A percentile compares a stretch with the other conserved stretches of the same genome.
These are phyloP conservation scores for Botrytis fragariae DNA, from an alignment of 2,329 filamentous ascomycete species.

Conservation along the genomic window DNA sequence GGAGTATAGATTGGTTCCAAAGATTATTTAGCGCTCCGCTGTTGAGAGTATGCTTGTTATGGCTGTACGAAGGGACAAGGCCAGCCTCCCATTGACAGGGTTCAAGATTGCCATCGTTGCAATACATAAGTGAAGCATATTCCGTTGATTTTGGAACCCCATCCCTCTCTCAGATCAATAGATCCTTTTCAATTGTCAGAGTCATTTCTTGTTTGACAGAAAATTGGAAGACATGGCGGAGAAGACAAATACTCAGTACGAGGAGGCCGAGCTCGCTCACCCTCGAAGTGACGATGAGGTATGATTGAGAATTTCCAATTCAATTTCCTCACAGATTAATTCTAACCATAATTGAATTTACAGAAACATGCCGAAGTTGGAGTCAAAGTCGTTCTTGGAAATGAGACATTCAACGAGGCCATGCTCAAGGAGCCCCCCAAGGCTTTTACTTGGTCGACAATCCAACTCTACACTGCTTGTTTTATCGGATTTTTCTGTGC, in stretches of 20 bases:
- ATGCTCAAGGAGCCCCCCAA: slow-evolving; percentile 51
- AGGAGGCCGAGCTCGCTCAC: background rate
- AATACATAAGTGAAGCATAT: slow-evolving; percentile 15
- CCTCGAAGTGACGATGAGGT: slow-evolving; percentile 22
- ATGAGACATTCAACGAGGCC: slow-evolving; percentile 55
- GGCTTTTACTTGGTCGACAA: slow-evolving; percentile 42
- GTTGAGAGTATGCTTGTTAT: background rate
- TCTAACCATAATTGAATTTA: background rate
- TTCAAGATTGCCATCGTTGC: background rate
- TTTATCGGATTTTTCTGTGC: slow-evolving; percentile 50
- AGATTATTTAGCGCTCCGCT: background rate
- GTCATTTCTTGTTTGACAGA: background rate
- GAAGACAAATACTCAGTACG: background rate
- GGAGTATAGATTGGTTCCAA: slow-evolving; percentile 7
- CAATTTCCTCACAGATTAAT: background rate
- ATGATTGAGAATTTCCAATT: background rate
- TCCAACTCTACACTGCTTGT: slow-evolving; percentile 47
- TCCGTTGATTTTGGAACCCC: background rate
- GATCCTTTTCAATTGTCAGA: background rate
- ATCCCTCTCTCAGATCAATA: background rate
- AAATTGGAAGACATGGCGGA: slow-evolving; percentile 9
- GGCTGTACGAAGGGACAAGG: slow-evolving; percentile 2
- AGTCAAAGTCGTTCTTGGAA: slow-evolving; percentile 48
- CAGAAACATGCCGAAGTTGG: slow-evolving; percentile 37
- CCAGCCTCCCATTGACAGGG: slow-evolving; percentile 8